Evolutionary conservation across 176 grass and related monocot species (phyloP).

Genomic region (Saccharum spontaneum): DNA sequence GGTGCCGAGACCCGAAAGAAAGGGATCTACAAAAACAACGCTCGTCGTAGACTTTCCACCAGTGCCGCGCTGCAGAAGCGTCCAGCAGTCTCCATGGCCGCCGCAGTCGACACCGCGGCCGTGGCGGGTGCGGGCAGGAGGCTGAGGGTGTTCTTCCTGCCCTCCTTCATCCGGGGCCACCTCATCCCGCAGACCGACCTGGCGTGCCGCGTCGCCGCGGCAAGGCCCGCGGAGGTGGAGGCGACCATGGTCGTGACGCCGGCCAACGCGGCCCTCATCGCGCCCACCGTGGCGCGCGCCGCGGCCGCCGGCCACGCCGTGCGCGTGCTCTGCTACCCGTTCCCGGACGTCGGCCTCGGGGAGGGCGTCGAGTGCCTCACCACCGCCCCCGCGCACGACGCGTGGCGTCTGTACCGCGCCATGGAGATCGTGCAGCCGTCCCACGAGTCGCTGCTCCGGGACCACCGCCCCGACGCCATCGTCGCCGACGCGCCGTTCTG

Average conservation of each 20-base stretch:
- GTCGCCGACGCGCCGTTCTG: constrained; percentile 63
- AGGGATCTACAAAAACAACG: neutral
- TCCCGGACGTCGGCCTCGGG: constrained; percentile 65
- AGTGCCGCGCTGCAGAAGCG: neutral
- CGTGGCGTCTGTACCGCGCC: constrained; percentile 57
- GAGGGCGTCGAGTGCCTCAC: constrained; percentile 54
- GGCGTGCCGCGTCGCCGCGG: constrained; percentile 51
- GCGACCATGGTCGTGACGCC: constrained; percentile 59
- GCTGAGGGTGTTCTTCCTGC: constrained; percentile 75
- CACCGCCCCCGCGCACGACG: constrained; percentile 24
- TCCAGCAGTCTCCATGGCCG: constrained; percentile 26
- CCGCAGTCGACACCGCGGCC: neutral
- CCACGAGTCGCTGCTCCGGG: constrained; percentile 55
- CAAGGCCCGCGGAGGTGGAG: constrained; percentile 21
- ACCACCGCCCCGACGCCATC: constrained; percentile 61
- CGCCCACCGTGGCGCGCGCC: constrained; percentile 31
- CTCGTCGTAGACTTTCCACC: neutral
- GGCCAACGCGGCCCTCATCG: constrained; percentile 48
- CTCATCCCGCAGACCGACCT: constrained; percentile 73
- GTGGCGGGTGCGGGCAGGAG: neutral
- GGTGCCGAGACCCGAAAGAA: neutral
- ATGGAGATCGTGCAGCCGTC: constrained; percentile 36
- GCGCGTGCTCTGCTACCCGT: constrained; percentile 44
- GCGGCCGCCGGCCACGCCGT: constrained; percentile 29
- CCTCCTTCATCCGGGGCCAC: constrained; percentile 71